Evolutionary conservation across 441 rosid species (phyloP), one percentile per base, ranked within the genome.

Genomic region (Hypseocharis bilobata): DNA sequence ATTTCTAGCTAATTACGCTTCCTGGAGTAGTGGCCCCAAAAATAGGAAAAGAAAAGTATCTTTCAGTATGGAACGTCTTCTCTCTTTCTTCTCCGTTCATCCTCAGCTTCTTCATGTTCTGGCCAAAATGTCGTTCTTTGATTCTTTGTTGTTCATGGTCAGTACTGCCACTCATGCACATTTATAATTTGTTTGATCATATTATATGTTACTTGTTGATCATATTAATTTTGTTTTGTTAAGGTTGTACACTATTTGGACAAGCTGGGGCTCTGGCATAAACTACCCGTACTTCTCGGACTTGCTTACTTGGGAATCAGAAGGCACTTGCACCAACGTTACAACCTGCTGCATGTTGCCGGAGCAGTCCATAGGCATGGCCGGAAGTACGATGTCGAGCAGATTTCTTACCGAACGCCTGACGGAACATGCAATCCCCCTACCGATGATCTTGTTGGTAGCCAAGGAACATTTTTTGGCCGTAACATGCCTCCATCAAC

Each of bases 391-490:
- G n/a, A n/a, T n/a, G n/a, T n/a, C n/a, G n/a, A n/a, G n/a, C n/a
- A n/a, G n/a, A n/a, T 78, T 47, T 45, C 64, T 64, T 82, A 82
- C 59, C 80, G 88, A 29, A 87, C 90, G 44, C 84, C 90, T 0
- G 83, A 85, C 42, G 90, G 88, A 13, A 82, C 78, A 55, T 85
- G 78, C 70, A 87, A 82, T 66, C 88, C 85, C 70, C 90, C 88
- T 0, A 62, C 20, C 32, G 84, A 84, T 64, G 75, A 87, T 58
- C 67, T 73, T 1, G 30, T 82, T 52, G 93, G 93, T 3, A 84
- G 88, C 76, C 85, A 74, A 19, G 93, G 90, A 59, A 76, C 83
- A 0, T 75, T 82, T 28, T 74, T 82, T 8, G 87, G 88, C 16
- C 85, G 88, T 32, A 85, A 84, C 75, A 85, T 87, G 90, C 85